Evolutionary conservation across 768 basidiomycete species (phyloP), one percentile per base, ranked within the genome.

Genomic region (Lentinula detonsa): DNA sequence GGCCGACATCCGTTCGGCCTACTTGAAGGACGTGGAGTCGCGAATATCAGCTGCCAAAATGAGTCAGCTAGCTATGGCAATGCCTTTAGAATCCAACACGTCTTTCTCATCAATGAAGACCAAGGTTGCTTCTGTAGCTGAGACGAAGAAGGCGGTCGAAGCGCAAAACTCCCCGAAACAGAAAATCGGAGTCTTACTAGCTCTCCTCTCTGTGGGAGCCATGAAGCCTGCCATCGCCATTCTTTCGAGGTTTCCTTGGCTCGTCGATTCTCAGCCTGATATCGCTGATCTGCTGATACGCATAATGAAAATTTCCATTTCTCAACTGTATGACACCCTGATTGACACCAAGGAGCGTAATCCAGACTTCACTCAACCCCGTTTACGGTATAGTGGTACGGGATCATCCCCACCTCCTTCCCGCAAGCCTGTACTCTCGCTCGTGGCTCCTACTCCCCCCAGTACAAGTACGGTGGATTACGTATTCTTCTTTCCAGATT

Each of bases 401-500:
- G 86, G 89, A 13, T 70, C 83, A 35, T 71, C 79, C 6, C 73
- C 78, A 4, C 75, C 84, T 5, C 78, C 81, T 10, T 71, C 80
- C 21, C 83, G 85, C 28, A 92, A 89, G 67, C 76, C 84, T 0
- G 70, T 83, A 4, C 77, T 94, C n/a, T 91, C 92, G 0, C 73
- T 90, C 3, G 82, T 82, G 72, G 88, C 90, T 1, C 95, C 95
- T 3, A 82, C 84, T 11, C 95, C 95, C 28, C 89, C 91, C 0
- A 81, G 84, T 65, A 95, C 93, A 21, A 82, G 76, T 58, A 80
- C 78, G 3, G 81, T 80, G n/a, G 85, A 88, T 55, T 96, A 93
- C 66, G 83, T 92, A 5, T 97, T 92, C 78, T 98, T 97, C 80
- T 96, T 88, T 71, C 90, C 93, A 11, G 79, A 86, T 60, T 98